These are phyloP conservation scores for Yamagishiella unicocca DNA, from an alignment of 139 green algal species.

Conservation along the genomic window DNA sequence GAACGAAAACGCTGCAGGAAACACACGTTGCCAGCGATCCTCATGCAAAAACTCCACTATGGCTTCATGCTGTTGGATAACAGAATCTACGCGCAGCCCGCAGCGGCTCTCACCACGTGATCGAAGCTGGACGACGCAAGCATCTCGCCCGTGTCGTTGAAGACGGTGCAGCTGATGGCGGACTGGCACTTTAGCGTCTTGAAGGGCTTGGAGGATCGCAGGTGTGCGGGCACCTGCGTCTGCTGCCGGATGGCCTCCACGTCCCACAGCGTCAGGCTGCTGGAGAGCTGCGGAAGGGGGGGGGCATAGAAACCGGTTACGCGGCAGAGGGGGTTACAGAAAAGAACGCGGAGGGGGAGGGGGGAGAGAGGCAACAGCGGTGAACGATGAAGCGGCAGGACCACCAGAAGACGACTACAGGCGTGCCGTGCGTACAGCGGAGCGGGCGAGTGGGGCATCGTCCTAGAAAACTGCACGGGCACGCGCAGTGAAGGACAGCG, in stretches of 20 bases:
- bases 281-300: conserved; percentile 22
- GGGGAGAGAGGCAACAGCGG: too few relatives aligned
- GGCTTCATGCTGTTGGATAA: neutral
- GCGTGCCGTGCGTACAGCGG: too few relatives aligned
- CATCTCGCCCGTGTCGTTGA: conserved; percentile 20
- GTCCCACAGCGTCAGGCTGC: conserved; percentile 39
- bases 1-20: neutral
- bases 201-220: conserved; percentile 31
- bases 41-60: neutral
- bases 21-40: neutral
- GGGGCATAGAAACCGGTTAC: too few relatives aligned
- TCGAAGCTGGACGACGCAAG: conserved; percentile 17
- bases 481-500: too few relatives aligned
- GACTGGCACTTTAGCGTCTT: conserved; percentile 33
- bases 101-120: neutral
- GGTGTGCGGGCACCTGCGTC: neutral
- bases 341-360: neutral
- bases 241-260: conserved; percentile 24
- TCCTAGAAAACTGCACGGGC: too few relatives aligned
- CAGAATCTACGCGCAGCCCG: too few relatives aligned
- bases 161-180: conserved; percentile 13
- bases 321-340: too few relatives aligned
- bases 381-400: too few relatives aligned
- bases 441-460: too few relatives aligned
- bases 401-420: too few relatives aligned